Evolutionary conservation across 495 filamentous ascomycete genomes (phyloP).

Genomic region (Cercophora newfieldiana): DNA sequence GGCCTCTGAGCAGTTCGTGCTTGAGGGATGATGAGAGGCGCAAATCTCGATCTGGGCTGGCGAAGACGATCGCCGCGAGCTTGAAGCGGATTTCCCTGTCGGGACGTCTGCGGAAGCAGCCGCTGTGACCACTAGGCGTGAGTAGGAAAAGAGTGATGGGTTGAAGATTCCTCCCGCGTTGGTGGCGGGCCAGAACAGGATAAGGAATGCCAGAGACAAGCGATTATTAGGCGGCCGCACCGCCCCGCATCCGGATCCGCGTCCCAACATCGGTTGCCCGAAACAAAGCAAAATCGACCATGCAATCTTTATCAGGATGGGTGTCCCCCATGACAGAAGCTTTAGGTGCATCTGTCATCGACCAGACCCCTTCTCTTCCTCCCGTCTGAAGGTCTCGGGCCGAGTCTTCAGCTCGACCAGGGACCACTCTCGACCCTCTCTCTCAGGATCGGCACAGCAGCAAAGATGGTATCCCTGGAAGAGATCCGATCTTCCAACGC

Average conservation of each 20-base stretch:
- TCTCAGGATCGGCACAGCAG: background rate
- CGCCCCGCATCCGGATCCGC: background rate
- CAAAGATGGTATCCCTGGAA: constrained; percentile 39
- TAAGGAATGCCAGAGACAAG: background rate
- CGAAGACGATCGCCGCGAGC: background rate
- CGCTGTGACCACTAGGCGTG: background rate
- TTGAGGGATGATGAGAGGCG: background rate
- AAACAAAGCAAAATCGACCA: background rate
- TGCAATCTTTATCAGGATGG: background rate
- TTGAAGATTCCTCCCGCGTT: background rate
- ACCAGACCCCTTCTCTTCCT: background rate
- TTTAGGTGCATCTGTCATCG: background rate
- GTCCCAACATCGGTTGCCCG: background rate
- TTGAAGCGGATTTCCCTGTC: background rate
- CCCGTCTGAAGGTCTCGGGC: background rate
- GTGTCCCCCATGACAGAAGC: background rate
- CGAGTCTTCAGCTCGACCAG: background rate
- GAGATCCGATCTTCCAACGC: constrained; percentile 42
- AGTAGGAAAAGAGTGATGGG: background rate
- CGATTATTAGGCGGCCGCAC: background rate
- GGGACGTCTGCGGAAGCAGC: background rate
- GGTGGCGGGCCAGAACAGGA: background rate
- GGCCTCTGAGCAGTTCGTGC: too few species aligned
- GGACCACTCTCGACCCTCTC: constrained; percentile 11
- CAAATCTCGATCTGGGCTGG: background rate